Percentiles rank a stretch among this genome's conserved stretches.
phyloP scores from a whole-genome alignment of 768 basidiomycete species.

The Termitomyces sp. region DNA sequence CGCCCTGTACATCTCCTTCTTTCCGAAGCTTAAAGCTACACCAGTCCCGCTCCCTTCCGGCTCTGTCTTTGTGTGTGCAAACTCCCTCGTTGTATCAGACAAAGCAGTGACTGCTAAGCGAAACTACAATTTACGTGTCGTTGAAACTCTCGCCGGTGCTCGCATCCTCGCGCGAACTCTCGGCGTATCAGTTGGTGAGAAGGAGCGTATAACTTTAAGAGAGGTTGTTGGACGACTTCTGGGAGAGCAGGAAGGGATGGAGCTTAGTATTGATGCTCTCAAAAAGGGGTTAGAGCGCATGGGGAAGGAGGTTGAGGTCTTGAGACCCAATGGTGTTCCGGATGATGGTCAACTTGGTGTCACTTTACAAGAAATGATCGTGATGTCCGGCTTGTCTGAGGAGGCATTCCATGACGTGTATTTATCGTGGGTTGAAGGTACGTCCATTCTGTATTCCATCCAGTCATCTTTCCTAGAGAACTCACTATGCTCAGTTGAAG shows the following conservation, averaged over 20 bases:
- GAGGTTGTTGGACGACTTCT: constrained; percentile 59
- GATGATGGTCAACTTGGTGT: constrained; percentile 50
- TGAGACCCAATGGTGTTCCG: constrained; percentile 35
- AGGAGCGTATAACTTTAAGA: constrained; percentile 56
- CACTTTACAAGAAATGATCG: constrained; percentile 70
- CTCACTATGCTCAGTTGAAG: constrained; percentile 48
- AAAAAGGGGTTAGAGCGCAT: constrained; percentile 42
- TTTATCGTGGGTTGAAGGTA: constrained; percentile 77
- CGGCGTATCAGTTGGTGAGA: constrained; percentile 32
- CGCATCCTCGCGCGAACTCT: constrained; percentile 63
- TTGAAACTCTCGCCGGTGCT: constrained; percentile 83
- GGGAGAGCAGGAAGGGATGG: constrained; percentile 39
- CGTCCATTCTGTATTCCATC: constrained; percentile 15
- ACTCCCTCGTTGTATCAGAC: constrained; percentile 78
- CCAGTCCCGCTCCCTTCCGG: constrained; percentile 55
- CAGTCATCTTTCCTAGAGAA: neutral
- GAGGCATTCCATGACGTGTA: constrained; percentile 60
- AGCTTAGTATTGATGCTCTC: constrained; percentile 40
- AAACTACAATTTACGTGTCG: constrained; percentile 85
- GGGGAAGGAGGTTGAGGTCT: constrained; percentile 39
- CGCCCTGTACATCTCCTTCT: constrained; percentile 79
- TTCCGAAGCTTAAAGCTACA: constrained; percentile 61
- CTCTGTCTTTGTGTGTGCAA: constrained; percentile 70
- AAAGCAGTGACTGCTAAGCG: constrained; percentile 72
- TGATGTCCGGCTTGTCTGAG: constrained; percentile 49